A percentile compares a stretch with the other conserved stretches of the same genome.
Conservation (phyloP, 2,329 filamentous ascomycete genomes). For the Diaporthe nobilis region DNA sequence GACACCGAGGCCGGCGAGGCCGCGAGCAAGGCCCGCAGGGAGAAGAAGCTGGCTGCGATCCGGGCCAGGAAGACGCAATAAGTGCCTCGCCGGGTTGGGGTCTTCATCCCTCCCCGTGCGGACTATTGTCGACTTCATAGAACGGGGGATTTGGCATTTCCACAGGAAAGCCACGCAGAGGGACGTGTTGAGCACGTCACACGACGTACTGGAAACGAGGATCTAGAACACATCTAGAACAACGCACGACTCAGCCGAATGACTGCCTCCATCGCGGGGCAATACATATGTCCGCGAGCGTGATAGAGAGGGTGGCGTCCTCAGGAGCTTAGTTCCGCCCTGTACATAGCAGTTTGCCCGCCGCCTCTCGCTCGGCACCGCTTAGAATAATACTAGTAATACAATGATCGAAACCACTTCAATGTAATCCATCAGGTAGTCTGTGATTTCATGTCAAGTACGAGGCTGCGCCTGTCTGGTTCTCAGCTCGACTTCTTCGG, state of each 20-base stretch:
- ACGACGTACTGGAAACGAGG: slow-evolving; percentile 11
- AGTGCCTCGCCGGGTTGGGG: slow-evolving; percentile 41
- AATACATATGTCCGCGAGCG: neutral
- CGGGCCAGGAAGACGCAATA: slow-evolving; percentile 79
- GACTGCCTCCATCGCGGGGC: neutral
- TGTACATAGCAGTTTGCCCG: slow-evolving; percentile 34
- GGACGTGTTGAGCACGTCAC: slow-evolving; percentile 26
- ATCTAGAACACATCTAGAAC: slow-evolving; percentile 6
- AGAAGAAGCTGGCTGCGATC: slow-evolving; percentile 78
- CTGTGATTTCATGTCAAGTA: neutral
- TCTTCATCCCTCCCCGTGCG: neutral
- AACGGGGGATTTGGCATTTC: neutral
- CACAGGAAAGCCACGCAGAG: neutral
- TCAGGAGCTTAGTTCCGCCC: slow-evolving; percentile 23
- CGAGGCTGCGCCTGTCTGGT: no score
- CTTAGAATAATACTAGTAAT: slow-evolving; percentile 44
- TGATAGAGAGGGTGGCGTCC: slow-evolving; percentile 38
- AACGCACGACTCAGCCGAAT: slow-evolving; percentile 18
- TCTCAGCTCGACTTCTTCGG: slow-evolving; percentile 52
- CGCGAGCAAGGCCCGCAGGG: slow-evolving; percentile 85
- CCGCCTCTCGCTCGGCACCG: slow-evolving; percentile 27
- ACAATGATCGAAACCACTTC: slow-evolving; percentile 17
- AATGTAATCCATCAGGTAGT: neutral
- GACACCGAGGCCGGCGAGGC: slow-evolving; percentile 95
- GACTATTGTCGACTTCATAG: neutral